Base-by-base conservation (phyloP, 116 monocot species). In the Thalassia testudinum region DNA sequence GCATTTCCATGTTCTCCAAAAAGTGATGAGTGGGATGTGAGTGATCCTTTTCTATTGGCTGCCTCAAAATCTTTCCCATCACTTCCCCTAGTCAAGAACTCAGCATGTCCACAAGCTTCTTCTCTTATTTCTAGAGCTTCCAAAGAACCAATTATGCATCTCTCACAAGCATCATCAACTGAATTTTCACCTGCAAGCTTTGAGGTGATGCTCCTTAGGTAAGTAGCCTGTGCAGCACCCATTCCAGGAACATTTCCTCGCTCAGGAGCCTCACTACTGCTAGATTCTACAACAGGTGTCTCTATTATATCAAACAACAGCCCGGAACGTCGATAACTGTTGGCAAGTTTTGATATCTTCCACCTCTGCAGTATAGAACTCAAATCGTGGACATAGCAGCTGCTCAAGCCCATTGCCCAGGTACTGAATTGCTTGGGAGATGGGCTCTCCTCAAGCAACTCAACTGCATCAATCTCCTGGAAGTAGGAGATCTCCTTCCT, bases 391-490 rank as follows among this genome's bases (percentile, higher is more conserved):
- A 60, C 49, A 27, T 15, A 25, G 17, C 77, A 66, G 23, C 70
- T 62, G 49, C 82, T 58, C 21, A 48, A 43, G 14, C 69, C 72
- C 55, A 62, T 61, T 12, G 37, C 57, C 95, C 88, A 95, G 26
- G 75, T 70, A 43, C 66, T 54, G 51, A 74, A 65, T 27, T 68
- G 60, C 54, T 71, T 79, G 23, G 95, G 85, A 0, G 95, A 88
- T 52, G 95, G 95, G 28, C 81, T 81, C 62, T 97, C 95, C 40
- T 85, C 88, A 30, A 79, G 42, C 21, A 97, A 68, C 60, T 97
- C 95, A 66, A 78, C 73, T 22, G 84, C 65, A 54, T 97, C 95
- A 20, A 97, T 78, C 68, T 97, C 88, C 54, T 76, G 44, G 59
- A 97, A 97, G 58, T 97, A 97, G 4, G 76, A 74, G 67, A 73